Percentiles rank a stretch among this genome's conserved stretches.
Evolutionary conservation across 2,329 filamentous ascomycete species (phyloP).

Genomic region (Pleoardoris graminearum): DNA sequence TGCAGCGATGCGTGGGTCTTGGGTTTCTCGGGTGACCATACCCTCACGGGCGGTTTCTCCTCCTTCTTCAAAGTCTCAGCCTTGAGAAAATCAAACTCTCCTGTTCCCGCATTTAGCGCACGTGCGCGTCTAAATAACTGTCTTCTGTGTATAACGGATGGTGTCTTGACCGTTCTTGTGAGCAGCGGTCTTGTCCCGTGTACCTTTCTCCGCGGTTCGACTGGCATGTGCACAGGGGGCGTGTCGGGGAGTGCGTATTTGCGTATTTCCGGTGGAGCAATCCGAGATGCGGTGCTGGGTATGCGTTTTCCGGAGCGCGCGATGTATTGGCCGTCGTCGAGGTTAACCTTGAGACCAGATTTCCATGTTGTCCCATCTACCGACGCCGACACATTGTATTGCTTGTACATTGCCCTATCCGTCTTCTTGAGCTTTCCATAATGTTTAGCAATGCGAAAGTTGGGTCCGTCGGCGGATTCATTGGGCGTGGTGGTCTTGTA

Average conservation of each 20-base stretch:
- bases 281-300: neutral
- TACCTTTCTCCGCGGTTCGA: neutral
- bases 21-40: conserved; percentile 12
- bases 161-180: neutral
- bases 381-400: no score
- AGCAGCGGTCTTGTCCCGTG: neutral
- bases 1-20: conserved; percentile 9
- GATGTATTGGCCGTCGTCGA: neutral
- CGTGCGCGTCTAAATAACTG: neutral
- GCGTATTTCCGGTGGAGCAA: neutral
- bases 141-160: neutral
- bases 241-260: neutral
- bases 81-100: conserved; percentile 9
- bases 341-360: neutral
- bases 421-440: neutral
- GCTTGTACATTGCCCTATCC: neutral
- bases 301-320: neutral
- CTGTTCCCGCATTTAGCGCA: neutral
- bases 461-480: neutral
- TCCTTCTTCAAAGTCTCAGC: conserved; percentile 13
- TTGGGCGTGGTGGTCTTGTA: conserved; percentile 1
- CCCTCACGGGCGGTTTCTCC: neutral
- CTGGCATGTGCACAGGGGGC: neutral
- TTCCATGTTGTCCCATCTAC: no score
- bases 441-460: conserved; percentile 3